Conservation (phyloP, 306 rosid species). For the Cajanus cajan region DNA sequence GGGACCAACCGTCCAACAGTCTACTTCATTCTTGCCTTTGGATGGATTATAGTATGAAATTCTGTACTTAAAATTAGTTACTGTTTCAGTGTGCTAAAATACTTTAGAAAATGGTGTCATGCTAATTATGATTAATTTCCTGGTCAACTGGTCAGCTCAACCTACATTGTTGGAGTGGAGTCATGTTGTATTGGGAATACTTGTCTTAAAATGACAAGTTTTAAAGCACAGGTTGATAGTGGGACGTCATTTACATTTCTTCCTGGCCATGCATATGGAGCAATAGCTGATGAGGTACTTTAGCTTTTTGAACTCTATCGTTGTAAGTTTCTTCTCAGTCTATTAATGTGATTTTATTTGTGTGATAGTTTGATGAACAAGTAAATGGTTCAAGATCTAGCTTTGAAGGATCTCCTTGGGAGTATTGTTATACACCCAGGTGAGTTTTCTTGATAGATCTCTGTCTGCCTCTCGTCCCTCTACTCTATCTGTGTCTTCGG, state of each 20-base stretch:
- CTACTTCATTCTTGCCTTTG: conserved; percentile 70
- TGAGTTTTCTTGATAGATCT: conserved; percentile 30
- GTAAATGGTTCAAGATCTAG: conserved; percentile 65
- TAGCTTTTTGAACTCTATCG: conserved; percentile 1
- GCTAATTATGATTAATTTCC: conserved; percentile 34
- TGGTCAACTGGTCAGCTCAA: conserved; percentile 67
- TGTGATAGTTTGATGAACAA: conserved; percentile 63
- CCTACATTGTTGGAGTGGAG: conserved; percentile 76
- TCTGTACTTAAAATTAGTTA: conserved; percentile 20
- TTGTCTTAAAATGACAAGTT: conserved; percentile 64
- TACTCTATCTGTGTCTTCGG: background rate
- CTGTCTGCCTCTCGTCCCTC: background rate
- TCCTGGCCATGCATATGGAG: conserved; percentile 66
- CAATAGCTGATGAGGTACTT: conserved; percentile 69
- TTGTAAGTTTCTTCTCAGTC: conserved; percentile 24
- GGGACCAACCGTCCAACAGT: conserved; percentile 71
- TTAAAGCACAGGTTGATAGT: conserved; percentile 77
- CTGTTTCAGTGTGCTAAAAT: conserved; percentile 14
- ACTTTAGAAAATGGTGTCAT: background rate
- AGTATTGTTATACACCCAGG: conserved; percentile 82
- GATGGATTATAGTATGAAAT: conserved; percentile 65
- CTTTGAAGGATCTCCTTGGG: conserved; percentile 69
- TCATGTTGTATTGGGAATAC: conserved; percentile 65
- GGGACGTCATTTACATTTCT: conserved; percentile 92
- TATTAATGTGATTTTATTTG: conserved; percentile 35